These are phyloP conservation scores for Mycena sp. DNA, from an alignment of 1,284 basidiomycete genomes.

Conservation along the genomic window DNA sequence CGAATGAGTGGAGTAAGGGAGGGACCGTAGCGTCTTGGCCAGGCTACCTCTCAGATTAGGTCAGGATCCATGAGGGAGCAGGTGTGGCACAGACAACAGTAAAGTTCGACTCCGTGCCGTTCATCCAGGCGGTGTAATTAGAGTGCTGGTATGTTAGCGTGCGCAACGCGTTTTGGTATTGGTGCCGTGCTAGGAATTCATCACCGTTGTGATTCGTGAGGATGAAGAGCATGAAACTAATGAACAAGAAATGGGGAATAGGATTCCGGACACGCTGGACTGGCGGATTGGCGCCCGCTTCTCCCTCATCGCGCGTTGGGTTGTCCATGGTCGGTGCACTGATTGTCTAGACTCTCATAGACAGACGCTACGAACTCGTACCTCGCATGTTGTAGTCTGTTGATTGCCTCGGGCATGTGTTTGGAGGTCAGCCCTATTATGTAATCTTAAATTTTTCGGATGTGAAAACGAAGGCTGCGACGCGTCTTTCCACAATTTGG, in stretches of 20 bases:
- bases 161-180: constrained; percentile 70
- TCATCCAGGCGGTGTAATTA: constrained; percentile 81
- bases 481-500: too few species aligned
- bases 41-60: constrained; percentile 50
- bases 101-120: constrained; percentile 72
- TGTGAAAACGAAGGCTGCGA: too few species aligned
- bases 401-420: too few species aligned
- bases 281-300: constrained; percentile 39
- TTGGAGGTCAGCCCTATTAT: too few species aligned
- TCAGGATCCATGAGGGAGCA: not conserved
- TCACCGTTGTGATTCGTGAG: constrained; percentile 75
- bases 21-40: constrained; percentile 54
- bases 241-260: constrained; percentile 77
- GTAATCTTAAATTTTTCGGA: too few species aligned
- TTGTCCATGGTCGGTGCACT: constrained; percentile 38
- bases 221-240: constrained; percentile 78
- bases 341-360: too few species aligned
- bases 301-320: constrained; percentile 43
- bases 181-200: constrained; percentile 66
- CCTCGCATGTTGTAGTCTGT: too few species aligned
- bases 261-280: constrained; percentile 59
- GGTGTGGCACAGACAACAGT: constrained; percentile 57
- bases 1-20: constrained; percentile 60
- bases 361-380: too few species aligned
- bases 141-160: constrained; percentile 63